Evolutionary conservation across 2,329 filamentous ascomycete species (phyloP), one percentile per base, ranked within the genome.

Genomic region (Gliomastix tumulicola): DNA sequence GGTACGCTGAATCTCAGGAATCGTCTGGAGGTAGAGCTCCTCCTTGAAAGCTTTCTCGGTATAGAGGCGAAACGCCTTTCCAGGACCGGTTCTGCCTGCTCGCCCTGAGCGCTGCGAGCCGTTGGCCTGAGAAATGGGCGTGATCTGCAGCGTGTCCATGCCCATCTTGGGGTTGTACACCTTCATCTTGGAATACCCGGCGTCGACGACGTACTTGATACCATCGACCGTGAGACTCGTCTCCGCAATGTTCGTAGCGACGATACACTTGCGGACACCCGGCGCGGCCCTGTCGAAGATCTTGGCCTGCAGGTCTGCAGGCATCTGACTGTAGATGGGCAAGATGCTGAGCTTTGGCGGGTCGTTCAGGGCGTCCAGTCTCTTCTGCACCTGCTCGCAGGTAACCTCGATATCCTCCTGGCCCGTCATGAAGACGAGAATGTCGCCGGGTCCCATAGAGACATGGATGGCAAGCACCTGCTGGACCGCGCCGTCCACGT

Each of bases 261-360:
- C 90, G 45, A 98, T 95, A 50, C 95, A 94, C 57, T 98, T 98
- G 40, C 92, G 81, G 5, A 95, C 89, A 2, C 92, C 92, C 1
- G 89, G 84, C 3, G 86, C 71, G 3, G 94, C 92, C 46, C 82
- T 79, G 54, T 98, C 90, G 50, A 98, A 98, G 46, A 98, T 98
- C 62, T 94, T 97, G 41, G 92, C 88, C 60, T 98, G 94, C 23
- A 98, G 68, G 58, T 98, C 94, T 22, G 92, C 92, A 3, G 92
- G 94, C 92, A 98, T 96, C 60, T 98, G 92, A 71, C 88, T 96
- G 76, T 98, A 98, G 38, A 98, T 97, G 0, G 94, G 94, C 20
- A 98, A 64, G 37, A 98, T 94, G 55, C 86, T 90, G 40, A 98
- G 76, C 55, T 95, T 90, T 2, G 92, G 89, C 1, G 92, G 90